Evolutionary conservation across 805 yeast genomes (phyloP), one percentile per base, ranked within the genome.

Genomic region (Lipomyces mesembrius): DNA sequence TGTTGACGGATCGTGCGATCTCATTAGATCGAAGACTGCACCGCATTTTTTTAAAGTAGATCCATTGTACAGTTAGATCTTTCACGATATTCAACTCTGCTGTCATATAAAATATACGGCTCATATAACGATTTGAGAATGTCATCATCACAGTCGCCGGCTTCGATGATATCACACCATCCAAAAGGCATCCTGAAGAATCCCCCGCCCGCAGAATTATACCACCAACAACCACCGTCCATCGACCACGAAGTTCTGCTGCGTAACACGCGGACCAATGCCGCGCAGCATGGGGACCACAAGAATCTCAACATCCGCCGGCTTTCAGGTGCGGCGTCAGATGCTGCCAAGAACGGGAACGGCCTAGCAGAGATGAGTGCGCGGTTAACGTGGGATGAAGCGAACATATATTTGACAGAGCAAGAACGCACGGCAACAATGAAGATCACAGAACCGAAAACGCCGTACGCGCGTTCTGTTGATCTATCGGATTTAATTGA

Each of bases 371-470:
- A 25, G 43, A 46, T 20, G 35, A 63, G 51, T 5, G 54, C 57
- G 52, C 52, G 67, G 32, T 51, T 63, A 43, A 63, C 87, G 75
- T 93, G 97, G 97, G 96, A 93, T 75, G 93, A 90, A 71, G 81
- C 87, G 68, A 93, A 93, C 74, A 77, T 93, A 62, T 85, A 83
- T 60, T 76, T 84, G n/a, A 84, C 91, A 2, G 96, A 92, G 75
- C 90, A 86, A 75, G 91, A 89, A 72, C 86, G 86, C 77, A 78
- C 83, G 11, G 85, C 92, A 27, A 88, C 91, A 35, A 88, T 88
- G 92, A 87, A 88, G 73, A 91, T 93, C 56, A 96, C 91, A 75
- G 98, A 93, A 77, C 98, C 98, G 27, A 93, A 93, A 81, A 93
- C 98, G 0, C 98, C 98, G 4, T 93, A 89, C 74, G 96, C 91